Conservation (phyloP, 176 grass and related monocot species). For the Aechmea fasciata region DNA sequence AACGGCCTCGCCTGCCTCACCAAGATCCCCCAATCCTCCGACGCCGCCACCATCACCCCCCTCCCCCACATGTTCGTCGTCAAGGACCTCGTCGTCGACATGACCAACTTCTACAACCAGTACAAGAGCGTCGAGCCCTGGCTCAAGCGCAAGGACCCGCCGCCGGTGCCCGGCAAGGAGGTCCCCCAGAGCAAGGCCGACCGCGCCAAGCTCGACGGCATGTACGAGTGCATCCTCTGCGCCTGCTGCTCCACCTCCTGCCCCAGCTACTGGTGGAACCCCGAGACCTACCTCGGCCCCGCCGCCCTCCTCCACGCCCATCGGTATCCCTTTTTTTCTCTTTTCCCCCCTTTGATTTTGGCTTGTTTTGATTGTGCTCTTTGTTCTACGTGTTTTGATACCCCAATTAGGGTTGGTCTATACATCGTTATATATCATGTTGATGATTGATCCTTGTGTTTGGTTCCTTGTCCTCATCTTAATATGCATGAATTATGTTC, state of each 20-base stretch:
- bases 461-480: too few species aligned
- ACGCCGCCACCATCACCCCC: constrained; percentile 56
- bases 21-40: constrained; percentile 46
- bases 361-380: neutral
- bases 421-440: too few species aligned
- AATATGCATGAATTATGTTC: too few species aligned
- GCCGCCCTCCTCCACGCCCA: constrained; percentile 76
- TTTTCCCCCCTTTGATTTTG: neutral
- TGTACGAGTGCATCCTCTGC: constrained; percentile 95
- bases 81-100: constrained; percentile 95
- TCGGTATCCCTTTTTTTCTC: constrained; percentile 24
- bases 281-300: constrained; percentile 73
- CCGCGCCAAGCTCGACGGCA: constrained; percentile 80
- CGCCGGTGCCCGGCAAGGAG: constrained; percentile 41
- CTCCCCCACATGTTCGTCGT: constrained; percentile 95
- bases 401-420: too few species aligned
- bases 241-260: constrained; percentile 86
- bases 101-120: constrained; percentile 97
- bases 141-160: constrained; percentile 79
- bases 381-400: neutral
- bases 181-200: constrained; percentile 61
- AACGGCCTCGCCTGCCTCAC: constrained; percentile 97
- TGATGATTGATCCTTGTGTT: too few species aligned
- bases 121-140: constrained; percentile 87
- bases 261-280: constrained; percentile 98